Conservation (phyloP, 179 eudicot genomes). For the Actinidia arguta region DNA sequence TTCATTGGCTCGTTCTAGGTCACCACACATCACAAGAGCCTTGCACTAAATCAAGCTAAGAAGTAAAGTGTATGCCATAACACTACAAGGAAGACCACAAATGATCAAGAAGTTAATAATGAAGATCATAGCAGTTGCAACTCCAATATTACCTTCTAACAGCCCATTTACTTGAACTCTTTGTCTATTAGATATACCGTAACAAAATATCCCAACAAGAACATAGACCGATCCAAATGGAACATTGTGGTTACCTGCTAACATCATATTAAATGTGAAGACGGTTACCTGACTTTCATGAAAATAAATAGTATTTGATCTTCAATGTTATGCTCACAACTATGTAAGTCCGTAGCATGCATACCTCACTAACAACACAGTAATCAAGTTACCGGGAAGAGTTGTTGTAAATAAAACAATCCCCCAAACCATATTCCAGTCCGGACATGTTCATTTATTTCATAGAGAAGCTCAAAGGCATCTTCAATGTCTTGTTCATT, state of each 20-base stretch:
- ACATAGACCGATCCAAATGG: slow-evolving; percentile 99
- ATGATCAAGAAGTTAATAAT: slow-evolving; percentile 21
- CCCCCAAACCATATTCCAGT: slow-evolving; percentile 98
- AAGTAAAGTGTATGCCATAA: slow-evolving; percentile 90
- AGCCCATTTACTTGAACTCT: slow-evolving; percentile 89
- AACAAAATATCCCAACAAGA: slow-evolving; percentile 96
- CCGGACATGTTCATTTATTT: slow-evolving; percentile 93
- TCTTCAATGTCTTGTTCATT: slow-evolving; percentile 95
- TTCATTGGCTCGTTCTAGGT: slow-evolving; percentile 77
- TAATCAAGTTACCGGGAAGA: slow-evolving; percentile 96
- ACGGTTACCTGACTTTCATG: not conserved
- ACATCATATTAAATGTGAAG: slow-evolving; percentile 21
- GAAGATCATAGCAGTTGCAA: slow-evolving; percentile 18
- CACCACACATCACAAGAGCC: slow-evolving; percentile 99
- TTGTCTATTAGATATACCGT: slow-evolving; percentile 96
- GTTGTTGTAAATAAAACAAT: slow-evolving; percentile 93
- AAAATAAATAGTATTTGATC: not conserved
- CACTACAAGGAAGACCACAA: slow-evolving; percentile 54
- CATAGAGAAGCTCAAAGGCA: slow-evolving; percentile 96
- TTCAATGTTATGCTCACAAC: not conserved
- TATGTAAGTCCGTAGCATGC: slow-evolving; percentile 19
- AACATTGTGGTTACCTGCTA: slow-evolving; percentile 97
- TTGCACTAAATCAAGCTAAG: slow-evolving; percentile 93
- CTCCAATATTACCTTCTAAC: slow-evolving; percentile 3
- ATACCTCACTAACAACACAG: slow-evolving; percentile 99